Percentiles rank a stretch among this genome's conserved stretches.
Evolutionary conservation across 768 basidiomycete species (phyloP).

Genomic region (Tremella yokohamensis): DNA sequence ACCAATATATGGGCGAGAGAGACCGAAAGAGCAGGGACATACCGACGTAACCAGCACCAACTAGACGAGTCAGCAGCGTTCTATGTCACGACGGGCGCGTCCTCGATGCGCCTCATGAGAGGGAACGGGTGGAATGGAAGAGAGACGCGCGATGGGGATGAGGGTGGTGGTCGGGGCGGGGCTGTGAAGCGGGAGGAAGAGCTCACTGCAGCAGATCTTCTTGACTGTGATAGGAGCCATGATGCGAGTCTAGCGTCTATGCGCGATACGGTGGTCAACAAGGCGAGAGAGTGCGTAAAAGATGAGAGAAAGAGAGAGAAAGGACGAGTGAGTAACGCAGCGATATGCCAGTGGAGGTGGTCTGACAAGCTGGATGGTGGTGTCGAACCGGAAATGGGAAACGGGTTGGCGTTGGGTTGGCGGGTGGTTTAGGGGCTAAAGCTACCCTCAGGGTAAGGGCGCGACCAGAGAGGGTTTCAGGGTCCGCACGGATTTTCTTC

Average conservation of each 20-base stretch:
- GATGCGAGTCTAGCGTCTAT: constrained; percentile 12
- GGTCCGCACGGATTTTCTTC: no score
- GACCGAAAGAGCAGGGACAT: constrained; percentile 20
- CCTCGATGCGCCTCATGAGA: background rate
- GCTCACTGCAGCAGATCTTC: constrained; percentile 86
- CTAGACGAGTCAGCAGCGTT: constrained; percentile 13
- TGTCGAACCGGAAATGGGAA: no score
- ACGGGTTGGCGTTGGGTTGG: no score
- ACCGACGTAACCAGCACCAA: constrained; percentile 75
- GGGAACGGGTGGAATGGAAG: background rate
- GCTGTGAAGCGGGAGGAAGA: background rate
- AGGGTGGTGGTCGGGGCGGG: background rate
- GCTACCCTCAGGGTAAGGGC: no score
- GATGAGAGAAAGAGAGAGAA: constrained; percentile 7
- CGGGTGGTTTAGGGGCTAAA: no score
- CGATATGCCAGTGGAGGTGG: no score
- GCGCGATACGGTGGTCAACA: background rate
- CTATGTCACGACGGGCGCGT: background rate
- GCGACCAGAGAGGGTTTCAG: no score
- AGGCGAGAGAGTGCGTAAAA: background rate
- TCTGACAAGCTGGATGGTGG: no score
- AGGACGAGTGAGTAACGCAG: background rate
- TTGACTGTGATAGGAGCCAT: constrained; percentile 60
- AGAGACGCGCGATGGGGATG: constrained; percentile 6
- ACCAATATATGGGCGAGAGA: background rate